Base-by-base conservation (phyloP, 2,329 filamentous ascomycete species). In the Boeremia lycopersici region DNA sequence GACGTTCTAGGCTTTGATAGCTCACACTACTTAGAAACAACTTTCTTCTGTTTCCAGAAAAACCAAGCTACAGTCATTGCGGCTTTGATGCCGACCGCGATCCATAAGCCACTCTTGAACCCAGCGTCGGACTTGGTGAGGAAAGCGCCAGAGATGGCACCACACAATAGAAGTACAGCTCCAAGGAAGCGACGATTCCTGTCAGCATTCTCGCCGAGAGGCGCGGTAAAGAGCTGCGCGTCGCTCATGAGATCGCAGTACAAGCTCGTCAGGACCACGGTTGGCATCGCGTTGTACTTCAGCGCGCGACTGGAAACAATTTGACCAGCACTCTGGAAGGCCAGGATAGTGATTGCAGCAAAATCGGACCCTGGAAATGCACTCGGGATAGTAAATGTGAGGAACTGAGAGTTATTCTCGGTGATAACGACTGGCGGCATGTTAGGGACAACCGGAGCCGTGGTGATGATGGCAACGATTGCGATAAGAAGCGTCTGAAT, bases 241-340 rank as follows among this genome's bases (percentile, higher is more conserved):
- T 85, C 82, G 15, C 78, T 80, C 62, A 82, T 76, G 23, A 84
- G 62, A 62, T 84, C 82, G 63, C 79, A 82, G 63, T 83, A 82
- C 34, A 82, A 71, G 51, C 78, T 81, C n/a, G 82, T 85, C 34
- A 84, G 65, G 9, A 85, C 82, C 42, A 80, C 82, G 0, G 82
- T 81, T 1, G 82, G 82, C 39, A 84, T 71, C 67, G 84, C 82
- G 50, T 80, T 81, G 62, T 80, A 81, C 8, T 81, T 81, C 17
- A 84, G 72, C 11, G 77, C 68, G 15, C 82, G 75, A 31, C 77
- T 80, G 31, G 74, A 74, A 17, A 81, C 81, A 55, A 84, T 83
- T 67, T 84, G 81, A 36, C 82, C 81, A 3, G 80, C 81, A 42
- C 76, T 77, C 62, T 84, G 81, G 60, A 84, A 82, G 3, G 82